Evolutionary conservation across 2,329 filamentous ascomycete genomes (phyloP).

Genomic region (Decorospora gaudefroyi): DNA sequence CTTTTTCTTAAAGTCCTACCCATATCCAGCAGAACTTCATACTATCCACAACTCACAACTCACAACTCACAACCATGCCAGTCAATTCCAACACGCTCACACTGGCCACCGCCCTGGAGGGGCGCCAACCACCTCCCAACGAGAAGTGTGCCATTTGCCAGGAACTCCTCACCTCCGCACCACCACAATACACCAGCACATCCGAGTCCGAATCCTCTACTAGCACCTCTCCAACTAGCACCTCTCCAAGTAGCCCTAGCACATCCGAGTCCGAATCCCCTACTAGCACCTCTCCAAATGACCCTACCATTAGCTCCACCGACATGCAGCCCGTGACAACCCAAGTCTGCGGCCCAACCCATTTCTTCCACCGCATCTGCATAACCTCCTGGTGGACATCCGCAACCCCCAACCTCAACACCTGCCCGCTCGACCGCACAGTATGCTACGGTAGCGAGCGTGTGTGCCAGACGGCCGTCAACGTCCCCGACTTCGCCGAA

Average conservation of each 20-base stretch:
- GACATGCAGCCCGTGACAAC: background rate
- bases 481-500: background rate
- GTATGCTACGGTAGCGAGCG: background rate
- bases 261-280: background rate
- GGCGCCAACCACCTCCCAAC: background rate
- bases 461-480: background rate
- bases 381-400: slow-evolving; percentile 3
- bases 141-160: slow-evolving; percentile 20
- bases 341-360: background rate
- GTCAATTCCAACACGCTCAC: background rate
- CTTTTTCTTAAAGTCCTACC: no score
- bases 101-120: background rate
- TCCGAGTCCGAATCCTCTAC: background rate
- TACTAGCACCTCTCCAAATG: background rate
- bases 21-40: no score
- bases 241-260: background rate
- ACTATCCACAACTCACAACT: background rate
- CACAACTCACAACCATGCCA: background rate
- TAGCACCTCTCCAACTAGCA: background rate
- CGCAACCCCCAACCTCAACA: slow-evolving; percentile 21
- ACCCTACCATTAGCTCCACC: background rate
- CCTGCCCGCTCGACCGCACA: slow-evolving; percentile 3
- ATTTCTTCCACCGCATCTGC: slow-evolving; percentile 7
- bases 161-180: background rate
- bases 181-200: no score